These are phyloP conservation scores for Penicillium digitatum DNA, from an alignment of 2,329 filamentous ascomycete species.

Conservation along the genomic window DNA sequence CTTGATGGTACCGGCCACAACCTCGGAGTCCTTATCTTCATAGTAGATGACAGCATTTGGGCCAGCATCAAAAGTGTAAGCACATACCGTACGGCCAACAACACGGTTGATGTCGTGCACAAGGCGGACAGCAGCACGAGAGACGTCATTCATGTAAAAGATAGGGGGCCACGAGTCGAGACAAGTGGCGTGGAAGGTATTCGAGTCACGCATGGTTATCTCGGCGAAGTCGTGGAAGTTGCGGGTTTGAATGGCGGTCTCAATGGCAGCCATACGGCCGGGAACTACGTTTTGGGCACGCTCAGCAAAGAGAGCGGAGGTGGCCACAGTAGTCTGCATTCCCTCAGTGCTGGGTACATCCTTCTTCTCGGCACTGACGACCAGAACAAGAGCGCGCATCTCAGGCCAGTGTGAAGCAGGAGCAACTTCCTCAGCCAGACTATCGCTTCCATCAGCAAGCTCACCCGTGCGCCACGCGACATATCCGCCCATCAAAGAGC, in stretches of 20 bases:
- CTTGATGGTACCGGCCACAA: constrained; percentile 76
- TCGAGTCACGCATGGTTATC: constrained; percentile 94
- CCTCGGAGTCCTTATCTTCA: constrained; percentile 68
- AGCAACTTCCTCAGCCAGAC: constrained; percentile 81
- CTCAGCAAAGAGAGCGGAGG: constrained; percentile 78
- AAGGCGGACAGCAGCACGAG: constrained; percentile 76
- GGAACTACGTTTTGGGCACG: constrained; percentile 76
- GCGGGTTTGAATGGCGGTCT: constrained; percentile 68
- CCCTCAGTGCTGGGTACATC: constrained; percentile 86
- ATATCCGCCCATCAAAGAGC: constrained; percentile 89
- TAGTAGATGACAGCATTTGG: constrained; percentile 98
- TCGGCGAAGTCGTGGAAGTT: constrained; percentile 86
- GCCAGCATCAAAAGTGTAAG: constrained; percentile 96
- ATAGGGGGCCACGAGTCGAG: constrained; percentile 95
- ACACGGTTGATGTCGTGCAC: constrained; percentile 83
- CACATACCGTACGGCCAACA: constrained; percentile 75
- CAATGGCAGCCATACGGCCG: constrained; percentile 76
- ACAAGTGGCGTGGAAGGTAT: constrained; percentile 93
- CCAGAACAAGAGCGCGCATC: constrained; percentile 88
- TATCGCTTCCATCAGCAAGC: constrained; percentile 75
- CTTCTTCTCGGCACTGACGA: constrained; percentile 92
- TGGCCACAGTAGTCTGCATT: constrained; percentile 95
- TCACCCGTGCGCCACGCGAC: constrained; percentile 87
- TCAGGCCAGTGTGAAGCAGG: constrained; percentile 88
- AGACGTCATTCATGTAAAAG: constrained; percentile 97